Evolutionary conservation across 331 rosid species (phyloP).

Genomic region (Prunus yedoensis): DNA sequence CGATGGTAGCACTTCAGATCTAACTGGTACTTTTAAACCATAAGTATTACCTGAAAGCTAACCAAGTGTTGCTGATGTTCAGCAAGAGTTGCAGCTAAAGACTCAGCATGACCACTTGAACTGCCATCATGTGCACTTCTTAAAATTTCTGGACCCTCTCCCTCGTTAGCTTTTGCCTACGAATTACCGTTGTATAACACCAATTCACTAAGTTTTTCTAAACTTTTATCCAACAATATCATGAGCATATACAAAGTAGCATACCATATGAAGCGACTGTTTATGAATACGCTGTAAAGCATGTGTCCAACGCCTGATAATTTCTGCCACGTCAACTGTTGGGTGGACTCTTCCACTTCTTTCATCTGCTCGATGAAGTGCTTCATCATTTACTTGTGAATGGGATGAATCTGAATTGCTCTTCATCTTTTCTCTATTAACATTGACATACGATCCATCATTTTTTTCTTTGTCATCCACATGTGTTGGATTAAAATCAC

Average conservation of each 20-base stretch:
- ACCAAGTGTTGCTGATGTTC: conserved; percentile 99
- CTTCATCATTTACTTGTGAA: conserved; percentile 48
- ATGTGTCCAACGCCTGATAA: conserved; percentile 98
- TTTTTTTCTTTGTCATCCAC: conserved; percentile 62
- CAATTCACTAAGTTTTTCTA: neutral
- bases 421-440: conserved; percentile 34
- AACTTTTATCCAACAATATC: neutral
- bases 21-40: neutral
- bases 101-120: conserved; percentile 88
- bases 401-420: conserved; percentile 36
- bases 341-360: conserved; percentile 78
- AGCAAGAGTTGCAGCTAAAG: conserved; percentile 88
- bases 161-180: conserved; percentile 93
- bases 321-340: conserved; percentile 92
- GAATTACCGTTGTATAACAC: conserved; percentile 16
- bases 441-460: conserved; percentile 56
- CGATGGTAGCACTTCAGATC: neutral
- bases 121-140: conserved; percentile 69
- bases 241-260: conserved; percentile 4
- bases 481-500: conserved; percentile 44
- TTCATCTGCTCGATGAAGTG: conserved; percentile 67
- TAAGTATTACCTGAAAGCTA: conserved; percentile 85
- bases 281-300: conserved; percentile 98
- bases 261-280: conserved; percentile 92
- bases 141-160: conserved; percentile 97